A percentile compares a stretch with the other conserved stretches of the same genome.
Conservation (phyloP, 805 yeast species). For the Yarrowia hollandica region DNA sequence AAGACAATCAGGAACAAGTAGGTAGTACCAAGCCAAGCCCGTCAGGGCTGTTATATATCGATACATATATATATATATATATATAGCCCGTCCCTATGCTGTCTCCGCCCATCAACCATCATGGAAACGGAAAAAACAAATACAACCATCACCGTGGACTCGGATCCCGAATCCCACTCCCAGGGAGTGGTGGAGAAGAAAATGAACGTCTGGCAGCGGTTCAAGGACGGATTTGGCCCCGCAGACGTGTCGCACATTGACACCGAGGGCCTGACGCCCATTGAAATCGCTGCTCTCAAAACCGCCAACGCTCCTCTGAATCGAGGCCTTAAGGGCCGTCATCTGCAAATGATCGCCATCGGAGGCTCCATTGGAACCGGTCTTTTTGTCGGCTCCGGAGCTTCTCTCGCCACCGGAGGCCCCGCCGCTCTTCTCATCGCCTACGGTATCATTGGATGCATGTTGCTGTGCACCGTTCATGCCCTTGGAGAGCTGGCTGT, state of each 20-base stretch:
- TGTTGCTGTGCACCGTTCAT: constrained; percentile 63
- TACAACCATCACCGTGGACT: constrained; percentile 19
- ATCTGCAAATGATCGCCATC: constrained; percentile 63
- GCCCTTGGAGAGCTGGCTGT: constrained; percentile 71
- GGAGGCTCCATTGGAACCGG: constrained; percentile 88
- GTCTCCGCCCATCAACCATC: too few species aligned
- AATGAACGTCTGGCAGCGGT: constrained; percentile 22
- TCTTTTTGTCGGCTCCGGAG: constrained; percentile 56
- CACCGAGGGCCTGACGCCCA: constrained; percentile 38
- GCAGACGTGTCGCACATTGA: constrained; percentile 41
- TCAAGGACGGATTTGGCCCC: constrained; percentile 6
- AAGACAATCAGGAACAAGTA: not conserved
- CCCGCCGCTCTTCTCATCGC: constrained; percentile 62
- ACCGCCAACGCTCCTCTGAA: constrained; percentile 59
- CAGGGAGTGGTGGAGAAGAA: constrained; percentile 13
- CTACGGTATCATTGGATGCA: constrained; percentile 58
- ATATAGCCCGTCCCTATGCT: too few species aligned
- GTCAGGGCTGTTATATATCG: too few species aligned
- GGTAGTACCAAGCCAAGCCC: too few species aligned
- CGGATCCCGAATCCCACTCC: constrained; percentile 17
- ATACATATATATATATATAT: constrained; percentile 4
- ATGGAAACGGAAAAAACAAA: constrained; percentile 3
- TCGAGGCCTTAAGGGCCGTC: constrained; percentile 44
- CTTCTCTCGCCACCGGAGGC: constrained; percentile 50
- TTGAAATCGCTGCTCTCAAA: constrained; percentile 43